Base-by-base conservation (phyloP, 2,329 filamentous ascomycete genomes). In the Talaromyces sp. region DNA sequence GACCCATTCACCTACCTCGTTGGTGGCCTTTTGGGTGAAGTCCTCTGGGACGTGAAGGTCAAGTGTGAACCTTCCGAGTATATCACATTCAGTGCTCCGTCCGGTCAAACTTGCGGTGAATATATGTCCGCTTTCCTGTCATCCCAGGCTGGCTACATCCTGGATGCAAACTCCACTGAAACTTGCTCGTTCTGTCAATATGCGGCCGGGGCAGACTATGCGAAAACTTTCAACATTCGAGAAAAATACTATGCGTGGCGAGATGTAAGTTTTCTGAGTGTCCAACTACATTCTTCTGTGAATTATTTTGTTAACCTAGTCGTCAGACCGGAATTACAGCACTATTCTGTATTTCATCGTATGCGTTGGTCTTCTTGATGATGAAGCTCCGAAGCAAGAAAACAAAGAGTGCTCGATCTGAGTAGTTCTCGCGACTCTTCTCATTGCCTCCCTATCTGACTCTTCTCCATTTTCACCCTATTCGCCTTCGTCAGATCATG, bases 341-440 rank as follows among this genome's bases (percentile, higher is more conserved):
- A 3, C 56, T 78, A 2, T 79, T 78, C 57, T 76, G 70, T 42
- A 61, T 76, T 44, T 68, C 65, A 2, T 72, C 71, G 2, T 80
- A 80, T 54, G 70, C 62, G 4, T 51, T 76, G 49, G 77, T 80
- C 1, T 79, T 75, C 58, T 37, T 76, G 20, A 73, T 79, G 70
- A 80, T 79, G 77, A 80, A 78, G 64, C 57, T 79, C 40, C 65
- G 77, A 52, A 79, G 74, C 33, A 80, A 79, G 66, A 74, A 72
- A 56, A 77, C 73, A 14, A 79, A 79, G 68, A 78, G 69, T 40
- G 75, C 75, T 4, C 57, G 67, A 9, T 66, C 63, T 3, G 70
- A 71, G 45, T 70, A 49, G 9, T 55, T 33, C 24, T 7, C 14
- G 33, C 33, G 14, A 14, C n/a, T 35, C 33, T 35, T n/a, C 11